Evolutionary conservation across 495 filamentous ascomycete genomes (phyloP).

Genomic region (Aspergillus taichungensis): DNA sequence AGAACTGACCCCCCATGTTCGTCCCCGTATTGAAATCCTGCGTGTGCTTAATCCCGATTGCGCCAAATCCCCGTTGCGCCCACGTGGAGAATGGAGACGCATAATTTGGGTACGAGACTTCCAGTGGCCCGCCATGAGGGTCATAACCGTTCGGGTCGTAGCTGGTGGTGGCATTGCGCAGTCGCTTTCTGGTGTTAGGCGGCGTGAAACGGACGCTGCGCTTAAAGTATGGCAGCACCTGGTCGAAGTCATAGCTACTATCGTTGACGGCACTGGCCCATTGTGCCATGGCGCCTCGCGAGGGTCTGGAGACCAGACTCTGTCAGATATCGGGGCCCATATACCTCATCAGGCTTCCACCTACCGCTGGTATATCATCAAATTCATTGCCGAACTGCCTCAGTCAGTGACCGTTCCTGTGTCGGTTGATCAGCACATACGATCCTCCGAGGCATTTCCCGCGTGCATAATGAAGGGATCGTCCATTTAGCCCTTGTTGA

Average conservation of each 20-base stretch:
- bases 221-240: slow-evolving; percentile 46
- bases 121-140: slow-evolving; percentile 31
- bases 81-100: slow-evolving; percentile 35
- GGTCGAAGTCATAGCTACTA: slow-evolving; percentile 42
- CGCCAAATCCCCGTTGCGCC: slow-evolving; percentile 23
- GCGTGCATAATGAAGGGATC: slow-evolving; percentile 29
- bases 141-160: slow-evolving; percentile 32
- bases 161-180: slow-evolving; percentile 31
- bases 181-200: slow-evolving; percentile 27
- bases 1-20: slow-evolving; percentile 31
- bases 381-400: slow-evolving; percentile 35
- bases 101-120: slow-evolving; percentile 44
- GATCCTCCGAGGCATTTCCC: slow-evolving; percentile 30
- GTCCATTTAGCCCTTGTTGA: slow-evolving; percentile 28
- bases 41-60: slow-evolving; percentile 30
- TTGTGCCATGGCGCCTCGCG: slow-evolving; percentile 30
- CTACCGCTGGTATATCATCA: slow-evolving; percentile 40
- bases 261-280: slow-evolving; percentile 54
- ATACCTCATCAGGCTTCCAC: background rate
- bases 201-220: slow-evolving; percentile 43
- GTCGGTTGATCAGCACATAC: slow-evolving; percentile 2
- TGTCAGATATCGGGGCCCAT: too few relatives aligned
- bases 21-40: slow-evolving; percentile 34
- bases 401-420: background rate
- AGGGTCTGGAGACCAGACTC: background rate